Evolutionary conservation across 2,329 filamentous ascomycete genomes (phyloP).

Genomic region (Dissoconium aciculare): DNA sequence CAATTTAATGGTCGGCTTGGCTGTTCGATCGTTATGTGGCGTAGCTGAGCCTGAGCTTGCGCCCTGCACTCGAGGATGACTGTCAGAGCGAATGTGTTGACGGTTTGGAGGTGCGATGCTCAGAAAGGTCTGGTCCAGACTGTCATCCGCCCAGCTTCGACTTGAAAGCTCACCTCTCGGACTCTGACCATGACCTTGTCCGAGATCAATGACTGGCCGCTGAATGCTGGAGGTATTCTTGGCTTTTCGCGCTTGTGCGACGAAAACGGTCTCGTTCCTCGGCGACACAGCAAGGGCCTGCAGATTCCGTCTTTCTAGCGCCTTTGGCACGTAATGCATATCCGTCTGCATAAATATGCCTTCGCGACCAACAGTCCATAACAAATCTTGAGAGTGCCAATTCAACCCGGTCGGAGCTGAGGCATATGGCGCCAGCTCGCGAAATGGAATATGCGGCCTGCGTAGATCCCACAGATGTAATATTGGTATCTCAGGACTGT

Average conservation of each 20-base stretch:
- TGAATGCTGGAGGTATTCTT: slow-evolving; percentile 6
- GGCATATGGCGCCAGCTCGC: slow-evolving; percentile 43
- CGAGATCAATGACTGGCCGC: slow-evolving; percentile 1
- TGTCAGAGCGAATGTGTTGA: slow-evolving; percentile 6
- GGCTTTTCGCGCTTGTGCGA: slow-evolving; percentile 37
- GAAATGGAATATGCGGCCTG: slow-evolving; percentile 45
- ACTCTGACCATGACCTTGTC: slow-evolving; percentile 12
- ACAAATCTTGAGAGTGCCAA: slow-evolving; percentile 48
- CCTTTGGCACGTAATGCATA: slow-evolving; percentile 43
- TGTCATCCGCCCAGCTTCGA: slow-evolving; percentile 40
- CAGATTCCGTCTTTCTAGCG: slow-evolving; percentile 42
- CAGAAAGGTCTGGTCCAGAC: slow-evolving; percentile 41
- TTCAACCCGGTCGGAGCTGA: slow-evolving; percentile 44
- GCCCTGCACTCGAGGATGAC: slow-evolving; percentile 8
- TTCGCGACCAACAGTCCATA: slow-evolving; percentile 49
- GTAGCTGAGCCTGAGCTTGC: slow-evolving; percentile 4
- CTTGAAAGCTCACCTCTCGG: slow-evolving; percentile 25
- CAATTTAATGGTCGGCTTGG: slow-evolving; percentile 19
- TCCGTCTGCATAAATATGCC: slow-evolving; percentile 50
- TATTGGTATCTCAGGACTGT: slow-evolving; percentile 45
- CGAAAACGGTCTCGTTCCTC: slow-evolving; percentile 40
- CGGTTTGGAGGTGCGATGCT: slow-evolving; percentile 22
- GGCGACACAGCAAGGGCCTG: slow-evolving; percentile 44
- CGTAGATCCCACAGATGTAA: slow-evolving; percentile 52
- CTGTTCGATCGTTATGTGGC: slow-evolving; percentile 8